Evolutionary conservation across 225 moss, liverwort and hornwort genomes (phyloP), one percentile per base, ranked within the genome.

Genomic region (Rhytidiadelphus loreus): DNA sequence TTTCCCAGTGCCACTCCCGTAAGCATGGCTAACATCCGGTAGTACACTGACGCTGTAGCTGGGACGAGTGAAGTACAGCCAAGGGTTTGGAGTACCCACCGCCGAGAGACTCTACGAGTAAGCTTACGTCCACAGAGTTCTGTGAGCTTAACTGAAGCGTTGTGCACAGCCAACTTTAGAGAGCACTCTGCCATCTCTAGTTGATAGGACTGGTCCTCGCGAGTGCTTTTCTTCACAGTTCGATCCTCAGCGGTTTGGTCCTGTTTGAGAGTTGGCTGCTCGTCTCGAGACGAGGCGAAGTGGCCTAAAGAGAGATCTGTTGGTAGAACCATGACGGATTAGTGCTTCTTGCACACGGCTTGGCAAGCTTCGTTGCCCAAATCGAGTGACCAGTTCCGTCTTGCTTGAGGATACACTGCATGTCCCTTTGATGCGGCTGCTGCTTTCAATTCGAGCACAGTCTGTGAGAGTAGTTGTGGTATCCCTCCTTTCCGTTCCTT

Each of bases 11-110:
- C 72, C 44, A 72, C 17, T 44, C 16, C 44, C 17, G 44, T 6
- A 6, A 48, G 7, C 22, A 8, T 15, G 26, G 15, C 3, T 14
- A 15, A 5, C 70, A 25, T 8, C 25, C 5, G 0, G 28, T 0
- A 44, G 9, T 44, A 2, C 16, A 72, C 71, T 16, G 16, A 3
- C 28, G 43, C 43, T 28, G 23, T 9, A 77, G 35, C 23, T 37
- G 8, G 8, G 77, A 8, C 22, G 5, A 53, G 35, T n/a, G 8
- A 1, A 2, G 53, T 13, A 50, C 12, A 8, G 33, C 8, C 5
- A 15, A 9, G 23, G 5, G 52, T 35, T 76, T 52, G 16, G 32
- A 23, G 23, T 14, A 8, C 35, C 35, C 8, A 24, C 35, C 6
- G 3, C 23, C 21, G 9, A 37, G 37, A 23, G 9, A 1, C 16